A percentile compares a stretch with the other conserved stretches of the same genome.
Conservation (phyloP, 495 filamentous ascomycete species). For the Parathielavia appendiculata region DNA sequence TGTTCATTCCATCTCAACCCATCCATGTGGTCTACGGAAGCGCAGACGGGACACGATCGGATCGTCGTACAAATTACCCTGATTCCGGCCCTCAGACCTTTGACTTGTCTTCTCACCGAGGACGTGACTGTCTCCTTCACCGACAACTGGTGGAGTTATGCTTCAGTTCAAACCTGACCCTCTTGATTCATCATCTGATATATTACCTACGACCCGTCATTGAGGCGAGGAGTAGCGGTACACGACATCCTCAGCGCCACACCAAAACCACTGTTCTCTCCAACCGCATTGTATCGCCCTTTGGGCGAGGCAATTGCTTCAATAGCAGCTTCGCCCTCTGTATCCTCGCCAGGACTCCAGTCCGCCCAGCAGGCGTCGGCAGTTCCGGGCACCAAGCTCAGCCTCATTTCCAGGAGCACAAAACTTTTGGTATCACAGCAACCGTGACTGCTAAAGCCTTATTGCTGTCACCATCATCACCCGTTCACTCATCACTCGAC, state of each 20-base stretch:
- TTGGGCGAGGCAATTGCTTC: background rate
- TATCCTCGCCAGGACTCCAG: background rate
- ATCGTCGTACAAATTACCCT: background rate
- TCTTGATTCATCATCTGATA: background rate
- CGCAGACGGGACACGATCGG: too few relatives aligned
- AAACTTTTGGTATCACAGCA: background rate
- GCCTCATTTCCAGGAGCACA: background rate
- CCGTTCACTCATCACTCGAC: background rate
- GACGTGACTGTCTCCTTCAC: background rate
- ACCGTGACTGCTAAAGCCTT: background rate
- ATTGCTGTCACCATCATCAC: background rate
- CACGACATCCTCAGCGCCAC: background rate
- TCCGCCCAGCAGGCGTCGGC: background rate
- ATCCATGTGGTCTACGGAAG: background rate
- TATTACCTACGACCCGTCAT: background rate
- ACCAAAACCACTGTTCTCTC: background rate
- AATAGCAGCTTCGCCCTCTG: conserved; percentile 1
- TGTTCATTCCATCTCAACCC: conserved; percentile 2
- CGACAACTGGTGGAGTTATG: background rate
- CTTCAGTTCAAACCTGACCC: background rate
- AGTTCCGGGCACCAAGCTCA: conserved; percentile 6
- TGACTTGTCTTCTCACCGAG: too few relatives aligned
- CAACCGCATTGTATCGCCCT: background rate
- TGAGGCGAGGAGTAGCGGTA: background rate
- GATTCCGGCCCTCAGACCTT: background rate